Evolutionary conservation across 2,329 filamentous ascomycete species (phyloP).

Genomic region (Trichoderma sp.): DNA sequence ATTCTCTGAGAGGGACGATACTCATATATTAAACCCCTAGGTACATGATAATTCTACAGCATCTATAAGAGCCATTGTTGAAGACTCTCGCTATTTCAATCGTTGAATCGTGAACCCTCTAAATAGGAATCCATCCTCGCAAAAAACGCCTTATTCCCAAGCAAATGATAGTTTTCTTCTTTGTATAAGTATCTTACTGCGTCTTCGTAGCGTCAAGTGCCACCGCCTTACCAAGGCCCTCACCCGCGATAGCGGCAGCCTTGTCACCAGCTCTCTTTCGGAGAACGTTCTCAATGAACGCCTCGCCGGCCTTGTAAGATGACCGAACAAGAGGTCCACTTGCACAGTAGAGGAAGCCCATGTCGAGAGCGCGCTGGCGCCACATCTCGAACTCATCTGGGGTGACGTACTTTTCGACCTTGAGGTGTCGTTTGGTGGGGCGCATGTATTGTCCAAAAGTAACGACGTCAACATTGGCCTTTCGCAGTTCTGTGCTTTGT

Average conservation of each 20-base stretch:
- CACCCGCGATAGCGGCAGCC: slow-evolving; percentile 33
- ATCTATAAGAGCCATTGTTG: slow-evolving; percentile 29
- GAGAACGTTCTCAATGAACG: slow-evolving; percentile 97
- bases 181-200: not conserved
- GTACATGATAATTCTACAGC: not conserved
- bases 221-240: slow-evolving; percentile 42
- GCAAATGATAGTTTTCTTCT: not conserved
- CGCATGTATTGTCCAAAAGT: slow-evolving; percentile 99
- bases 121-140: not conserved
- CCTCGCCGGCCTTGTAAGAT: slow-evolving; percentile 97
- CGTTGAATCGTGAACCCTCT: slow-evolving; percentile 31
- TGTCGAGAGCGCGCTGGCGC: slow-evolving; percentile 83
- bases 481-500: slow-evolving; percentile 63
- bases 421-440: slow-evolving; percentile 95
- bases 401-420: slow-evolving; percentile 93
- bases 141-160: slow-evolving; percentile 13
- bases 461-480: slow-evolving; percentile 84
- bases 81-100: slow-evolving; percentile 31
- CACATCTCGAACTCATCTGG: slow-evolving; percentile 90
- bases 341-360: slow-evolving; percentile 97
- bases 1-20: not conserved
- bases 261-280: slow-evolving; percentile 69
- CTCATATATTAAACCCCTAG: not conserved
- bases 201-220: slow-evolving; percentile 36
- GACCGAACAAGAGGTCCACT: slow-evolving; percentile 90